Percentiles rank a stretch among this genome's conserved stretches.
Conservation (phyloP, 2,329 filamentous ascomycete genomes). For the Colletotrichum caudatum region DNA sequence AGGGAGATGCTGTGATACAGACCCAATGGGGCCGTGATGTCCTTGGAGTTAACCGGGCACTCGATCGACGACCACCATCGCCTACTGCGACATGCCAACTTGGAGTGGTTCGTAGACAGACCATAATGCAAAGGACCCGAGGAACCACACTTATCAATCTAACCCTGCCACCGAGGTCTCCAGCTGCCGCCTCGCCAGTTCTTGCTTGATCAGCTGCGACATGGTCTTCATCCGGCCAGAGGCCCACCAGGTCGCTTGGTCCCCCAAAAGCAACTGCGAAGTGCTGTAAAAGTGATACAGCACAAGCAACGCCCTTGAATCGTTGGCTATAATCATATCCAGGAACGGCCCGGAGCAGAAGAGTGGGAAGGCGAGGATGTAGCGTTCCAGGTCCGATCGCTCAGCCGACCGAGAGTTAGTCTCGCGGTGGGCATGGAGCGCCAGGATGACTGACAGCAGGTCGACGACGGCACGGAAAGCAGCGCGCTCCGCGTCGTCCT, state of each 20-base stretch:
- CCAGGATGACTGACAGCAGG: constrained; percentile 42
- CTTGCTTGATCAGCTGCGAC: constrained; percentile 26
- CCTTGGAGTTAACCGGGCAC: background rate
- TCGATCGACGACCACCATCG: background rate
- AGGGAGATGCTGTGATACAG: background rate
- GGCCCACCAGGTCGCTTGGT: constrained; percentile 46
- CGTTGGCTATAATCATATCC: constrained; percentile 43
- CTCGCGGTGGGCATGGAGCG: constrained; percentile 12
- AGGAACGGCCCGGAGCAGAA: constrained; percentile 47
- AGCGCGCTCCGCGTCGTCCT: constrained; percentile 23
- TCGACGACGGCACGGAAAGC: constrained; percentile 44
- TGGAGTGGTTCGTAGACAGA: background rate
- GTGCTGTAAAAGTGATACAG: constrained; percentile 47
- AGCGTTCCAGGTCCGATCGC: constrained; percentile 45
- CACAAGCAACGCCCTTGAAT: constrained; percentile 47
- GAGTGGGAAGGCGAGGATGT: constrained; percentile 47
- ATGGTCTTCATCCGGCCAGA: constrained; percentile 42
- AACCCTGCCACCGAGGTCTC: background rate
- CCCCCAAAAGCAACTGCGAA: constrained; percentile 42
- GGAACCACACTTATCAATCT: background rate
- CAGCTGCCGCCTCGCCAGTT: constrained; percentile 1
- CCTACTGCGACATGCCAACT: background rate
- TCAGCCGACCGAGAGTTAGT: constrained; percentile 4
- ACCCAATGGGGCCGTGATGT: background rate
- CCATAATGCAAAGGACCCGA: background rate